These are phyloP conservation scores for Saccharomycopsis babjevae DNA, from an alignment of 805 yeast species.

Conservation along the genomic window DNA sequence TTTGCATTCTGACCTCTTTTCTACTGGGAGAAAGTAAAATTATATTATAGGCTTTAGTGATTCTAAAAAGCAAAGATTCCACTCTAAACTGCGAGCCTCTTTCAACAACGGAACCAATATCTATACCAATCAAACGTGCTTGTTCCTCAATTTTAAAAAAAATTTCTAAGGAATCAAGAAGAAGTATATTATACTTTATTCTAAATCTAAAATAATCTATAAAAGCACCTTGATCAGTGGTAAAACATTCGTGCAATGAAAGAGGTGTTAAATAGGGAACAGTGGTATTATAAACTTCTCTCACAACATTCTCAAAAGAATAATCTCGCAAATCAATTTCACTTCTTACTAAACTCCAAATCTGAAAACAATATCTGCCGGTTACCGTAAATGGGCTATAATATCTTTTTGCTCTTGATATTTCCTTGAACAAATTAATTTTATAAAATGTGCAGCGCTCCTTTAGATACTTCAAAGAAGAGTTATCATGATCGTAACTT, in stretches of 20 bases:
- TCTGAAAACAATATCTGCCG: conserved; percentile 77
- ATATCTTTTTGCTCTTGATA: conserved; percentile 49
- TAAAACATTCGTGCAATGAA: neutral
- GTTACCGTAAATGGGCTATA: conserved; percentile 45
- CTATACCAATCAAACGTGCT: conserved; percentile 80
- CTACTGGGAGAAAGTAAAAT: conserved; percentile 72
- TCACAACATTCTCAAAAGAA: conserved; percentile 67
- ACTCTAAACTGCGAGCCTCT: conserved; percentile 94
- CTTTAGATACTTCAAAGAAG: conserved; percentile 85
- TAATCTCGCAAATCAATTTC: conserved; percentile 59
- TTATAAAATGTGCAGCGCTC: conserved; percentile 46
- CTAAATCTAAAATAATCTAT: conserved; percentile 39
- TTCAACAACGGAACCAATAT: conserved; percentile 75
- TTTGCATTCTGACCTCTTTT: conserved; percentile 71
- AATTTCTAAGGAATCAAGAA: conserved; percentile 54
- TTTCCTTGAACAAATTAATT: conserved; percentile 42
- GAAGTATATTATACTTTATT: conserved; percentile 30
- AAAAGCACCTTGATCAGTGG: conserved; percentile 26
- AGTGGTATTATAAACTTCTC: conserved; percentile 36
- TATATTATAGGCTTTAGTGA: conserved; percentile 68
- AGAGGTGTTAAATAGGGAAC: neutral
- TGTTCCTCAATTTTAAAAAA: conserved; percentile 68
- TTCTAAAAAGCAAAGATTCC: conserved; percentile 68
- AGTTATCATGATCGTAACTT: conserved; percentile 72
- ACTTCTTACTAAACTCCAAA: conserved; percentile 68